Conservation (phyloP, 2,329 filamentous ascomycete genomes). For the Cytospora mali region DNA sequence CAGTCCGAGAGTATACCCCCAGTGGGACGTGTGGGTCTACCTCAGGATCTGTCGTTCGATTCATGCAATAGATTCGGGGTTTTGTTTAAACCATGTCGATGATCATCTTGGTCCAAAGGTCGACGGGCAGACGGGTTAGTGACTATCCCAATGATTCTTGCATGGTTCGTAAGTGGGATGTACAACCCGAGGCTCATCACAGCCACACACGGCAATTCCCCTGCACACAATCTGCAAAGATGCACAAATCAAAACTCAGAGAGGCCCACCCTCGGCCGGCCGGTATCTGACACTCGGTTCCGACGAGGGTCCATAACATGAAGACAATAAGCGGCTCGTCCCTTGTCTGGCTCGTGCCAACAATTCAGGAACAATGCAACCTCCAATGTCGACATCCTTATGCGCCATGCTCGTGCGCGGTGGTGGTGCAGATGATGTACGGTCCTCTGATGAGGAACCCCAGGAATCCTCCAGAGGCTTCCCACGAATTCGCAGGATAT, state of each 20-base stretch:
- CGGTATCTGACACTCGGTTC: constrained; percentile 21
- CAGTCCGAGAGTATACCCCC: constrained; percentile 7
- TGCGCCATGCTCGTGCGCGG: neutral
- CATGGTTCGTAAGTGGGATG: constrained; percentile 6
- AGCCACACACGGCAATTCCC: constrained; percentile 22
- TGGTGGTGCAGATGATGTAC: neutral
- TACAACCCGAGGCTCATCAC: constrained; percentile 11
- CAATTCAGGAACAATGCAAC: neutral
- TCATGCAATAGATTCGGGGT: constrained; percentile 2
- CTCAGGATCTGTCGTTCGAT: constrained; percentile 1
- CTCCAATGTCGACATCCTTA: neutral
- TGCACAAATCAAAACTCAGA: constrained; percentile 2
- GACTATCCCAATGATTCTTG: neutral
- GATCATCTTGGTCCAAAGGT: neutral
- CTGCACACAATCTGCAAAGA: constrained; percentile 3
- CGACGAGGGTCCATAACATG: constrained; percentile 5
- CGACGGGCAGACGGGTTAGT: neutral
- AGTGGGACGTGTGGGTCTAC: neutral
- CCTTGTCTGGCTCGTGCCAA: constrained; percentile 2
- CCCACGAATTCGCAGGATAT: neutral
- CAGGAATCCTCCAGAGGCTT: neutral
- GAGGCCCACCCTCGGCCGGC: constrained; percentile 12
- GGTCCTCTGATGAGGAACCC: neutral
- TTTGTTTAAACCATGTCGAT: constrained; percentile 1
- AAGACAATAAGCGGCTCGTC: constrained; percentile 6